These are phyloP conservation scores for Monilinia vaccinii-corymbosi DNA, from an alignment of 2,329 filamentous ascomycete species.

Conservation along the genomic window DNA sequence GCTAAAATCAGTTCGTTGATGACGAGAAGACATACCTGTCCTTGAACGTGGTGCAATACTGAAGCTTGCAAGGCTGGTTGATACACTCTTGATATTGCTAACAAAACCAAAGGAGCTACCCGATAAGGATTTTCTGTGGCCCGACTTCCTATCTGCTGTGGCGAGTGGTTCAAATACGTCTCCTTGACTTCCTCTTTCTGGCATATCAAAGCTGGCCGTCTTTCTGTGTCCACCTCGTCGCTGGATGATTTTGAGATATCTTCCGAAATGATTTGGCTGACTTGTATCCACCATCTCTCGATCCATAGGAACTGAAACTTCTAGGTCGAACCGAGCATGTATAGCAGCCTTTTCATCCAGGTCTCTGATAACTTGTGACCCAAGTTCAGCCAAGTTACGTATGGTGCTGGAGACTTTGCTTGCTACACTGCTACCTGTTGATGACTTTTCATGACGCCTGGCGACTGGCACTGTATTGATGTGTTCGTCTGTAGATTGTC, in stretches of 20 bases:
- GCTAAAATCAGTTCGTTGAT: constrained; percentile 53
- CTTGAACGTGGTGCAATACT: constrained; percentile 58
- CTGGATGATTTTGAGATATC: constrained; percentile 65
- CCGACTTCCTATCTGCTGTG: constrained; percentile 28
- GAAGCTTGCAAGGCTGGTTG: constrained; percentile 63
- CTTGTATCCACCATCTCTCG: constrained; percentile 11
- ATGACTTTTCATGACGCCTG: constrained; percentile 16
- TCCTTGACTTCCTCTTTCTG: constrained; percentile 14
- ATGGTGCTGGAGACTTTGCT: constrained; percentile 32
- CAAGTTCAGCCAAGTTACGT: constrained; percentile 35
- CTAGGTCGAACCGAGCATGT: constrained; percentile 21
- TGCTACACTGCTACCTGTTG: constrained; percentile 20
- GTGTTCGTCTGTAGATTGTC: neutral
- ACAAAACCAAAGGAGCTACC: constrained; percentile 72
- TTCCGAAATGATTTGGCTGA: constrained; percentile 47
- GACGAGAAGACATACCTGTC: constrained; percentile 42
- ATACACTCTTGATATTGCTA: constrained; percentile 72
- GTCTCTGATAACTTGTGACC: constrained; percentile 28
- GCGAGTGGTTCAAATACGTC: constrained; percentile 29
- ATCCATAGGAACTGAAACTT: constrained; percentile 11
- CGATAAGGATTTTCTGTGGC: constrained; percentile 54
- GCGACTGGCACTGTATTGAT: neutral
- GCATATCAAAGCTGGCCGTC: constrained; percentile 29
- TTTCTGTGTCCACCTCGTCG: constrained; percentile 39
- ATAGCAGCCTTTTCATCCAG: constrained; percentile 9